Conservation (phyloP, 768 basidiomycete genomes). For the Mycena venus region DNA sequence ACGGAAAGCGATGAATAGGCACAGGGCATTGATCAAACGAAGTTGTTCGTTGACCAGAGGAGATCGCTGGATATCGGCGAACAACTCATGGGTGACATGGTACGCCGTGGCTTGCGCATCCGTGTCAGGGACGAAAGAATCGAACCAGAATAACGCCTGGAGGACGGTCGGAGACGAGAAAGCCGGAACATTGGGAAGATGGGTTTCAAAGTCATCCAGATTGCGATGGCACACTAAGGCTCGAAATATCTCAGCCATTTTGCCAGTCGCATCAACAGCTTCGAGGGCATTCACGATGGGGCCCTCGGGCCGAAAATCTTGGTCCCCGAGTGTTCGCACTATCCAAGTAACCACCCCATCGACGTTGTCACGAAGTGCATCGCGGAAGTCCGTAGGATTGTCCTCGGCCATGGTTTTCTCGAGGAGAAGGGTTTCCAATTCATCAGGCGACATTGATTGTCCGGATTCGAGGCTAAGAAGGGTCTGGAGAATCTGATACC, state of each 20-base stretch:
- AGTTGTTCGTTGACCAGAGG: conserved; percentile 89
- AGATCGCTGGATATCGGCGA: conserved; percentile 73
- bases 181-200: conserved; percentile 77
- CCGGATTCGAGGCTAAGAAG: conserved; percentile 48
- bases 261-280: conserved; percentile 47
- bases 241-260: conserved; percentile 60
- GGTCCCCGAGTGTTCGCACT: conserved; percentile 75
- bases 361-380: conserved; percentile 56
- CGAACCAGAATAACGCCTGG: conserved; percentile 73
- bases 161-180: conserved; percentile 65
- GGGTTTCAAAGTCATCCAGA: conserved; percentile 61
- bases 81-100: conserved; percentile 81
- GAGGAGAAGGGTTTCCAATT: conserved; percentile 52
- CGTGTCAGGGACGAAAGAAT: conserved; percentile 52
- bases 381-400: conserved; percentile 48
- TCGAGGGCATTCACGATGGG: conserved; percentile 63
- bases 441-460: conserved; percentile 36
- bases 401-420: conserved; percentile 45
- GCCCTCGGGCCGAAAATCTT: conserved; percentile 69
- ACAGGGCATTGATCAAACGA: conserved; percentile 79
- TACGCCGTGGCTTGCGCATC: conserved; percentile 74
- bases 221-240: conserved; percentile 67
- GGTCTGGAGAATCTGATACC: conserved; percentile 66
- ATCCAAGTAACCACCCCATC: conserved; percentile 73
- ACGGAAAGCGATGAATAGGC: conserved; percentile 79